Evolutionary conservation across 2,329 filamentous ascomycete genomes (phyloP), one percentile per base, ranked within the genome.

Genomic region (Pezicula carpinea): DNA sequence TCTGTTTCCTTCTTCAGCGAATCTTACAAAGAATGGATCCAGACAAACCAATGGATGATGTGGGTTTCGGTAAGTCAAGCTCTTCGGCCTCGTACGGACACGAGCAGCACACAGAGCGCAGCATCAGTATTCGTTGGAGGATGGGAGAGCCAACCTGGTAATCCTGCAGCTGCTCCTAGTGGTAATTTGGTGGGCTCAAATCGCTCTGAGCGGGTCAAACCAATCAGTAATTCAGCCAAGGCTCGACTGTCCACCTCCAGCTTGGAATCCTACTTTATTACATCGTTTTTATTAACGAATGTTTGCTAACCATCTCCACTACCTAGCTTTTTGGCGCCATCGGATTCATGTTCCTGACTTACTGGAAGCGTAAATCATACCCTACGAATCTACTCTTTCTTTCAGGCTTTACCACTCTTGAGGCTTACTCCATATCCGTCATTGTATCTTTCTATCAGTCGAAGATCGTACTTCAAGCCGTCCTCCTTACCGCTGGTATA

Each of bases 381-480:
- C 93, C 93, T 1, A 90, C 87, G 51, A 99, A 99, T 69, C 80
- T 99, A 3, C 73, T 96, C 49, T 97, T 99, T 79, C 83, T 99
- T 47, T 78, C 80, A 33, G 88, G 82, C 42, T 99, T 99, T 71
- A 99, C 93, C 6, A 76, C 87, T 4, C 77, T 95, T 57, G 93
- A 99, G 70, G 92, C 92, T 46, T 99, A 99, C 76, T 83, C 87
- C 53, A 85, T 99, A 67, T 89, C 85, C 55, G 89, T 97, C 56
- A 84, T 96, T 58, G 91, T 93, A 2, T 95, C 89, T 18, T 95
- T 95, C 69, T 96, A 93, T 72, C 76, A 92, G 51, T 82, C 83
- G 17, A 74, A 75, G 43, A 85, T 97, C 62, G 93, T 99, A 18
- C 77, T 99, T 40, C 85, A 96, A 69, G 93, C 93, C 14, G 84